Base-by-base conservation (phyloP, 2,329 filamentous ascomycete species). In the Fusarium sambucinum region DNA sequence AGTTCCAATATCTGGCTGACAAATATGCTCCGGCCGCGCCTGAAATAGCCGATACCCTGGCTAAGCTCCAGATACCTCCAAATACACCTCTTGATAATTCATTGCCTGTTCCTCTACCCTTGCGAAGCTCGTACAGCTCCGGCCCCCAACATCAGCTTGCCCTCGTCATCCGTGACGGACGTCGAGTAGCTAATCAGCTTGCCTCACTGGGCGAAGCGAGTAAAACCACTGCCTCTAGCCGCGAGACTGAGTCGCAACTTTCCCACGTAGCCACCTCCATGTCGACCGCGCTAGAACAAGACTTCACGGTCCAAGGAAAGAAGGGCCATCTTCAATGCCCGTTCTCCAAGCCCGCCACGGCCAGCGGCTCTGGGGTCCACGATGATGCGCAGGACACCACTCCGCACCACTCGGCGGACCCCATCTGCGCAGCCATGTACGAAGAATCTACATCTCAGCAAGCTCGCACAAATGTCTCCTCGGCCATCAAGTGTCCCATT, bases 281-380 rank as follows among this genome's bases (percentile, higher is more conserved):
- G 77, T 89, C 89, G 54, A 89, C 87, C 50, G 84, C 88, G 37
- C 81, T 97, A 75, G 94, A 97, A 81, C 91, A 92, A 80, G 94
- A 97, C 79, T 97, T 97, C 74, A 97, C 94, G 19, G 91, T 94
- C 33, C 85, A 90, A 76, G 94, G 94, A 63, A 93, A 89, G 74
- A 92, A 91, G 73, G 92, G 94, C 72, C 87, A 87, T 68, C 82
- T 97, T 52, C 87, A 88, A 70, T 97, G 94, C 80, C 94, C 94
- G 1, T 97, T 97, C 78, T 90, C 83, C 61, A 80, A 83, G 73
- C 73, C 79, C 70, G 77, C 71, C 66, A 79, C 73, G 71, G 77
- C 73, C 73, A 68, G 67, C 52, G 69, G 48, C 55, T 70, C 65
- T 63, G 70, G 72, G 54, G 59, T 65, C 70, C 72, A 73, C 70